phyloP scores from a whole-genome alignment of 176 grass and related monocot species.

The Bromus sterilis region DNA sequence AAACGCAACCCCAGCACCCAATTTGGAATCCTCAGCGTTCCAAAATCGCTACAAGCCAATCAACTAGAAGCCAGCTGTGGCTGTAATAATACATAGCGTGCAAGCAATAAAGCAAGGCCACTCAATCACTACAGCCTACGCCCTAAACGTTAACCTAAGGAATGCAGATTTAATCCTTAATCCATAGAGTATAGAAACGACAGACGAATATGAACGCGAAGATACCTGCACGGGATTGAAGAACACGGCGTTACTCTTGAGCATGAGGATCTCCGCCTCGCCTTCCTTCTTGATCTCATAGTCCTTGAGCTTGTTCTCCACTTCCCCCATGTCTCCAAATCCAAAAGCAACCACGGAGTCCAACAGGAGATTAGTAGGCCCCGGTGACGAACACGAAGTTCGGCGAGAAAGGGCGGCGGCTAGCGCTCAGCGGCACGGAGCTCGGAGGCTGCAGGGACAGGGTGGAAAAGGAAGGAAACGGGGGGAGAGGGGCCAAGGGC shows the following conservation, averaged over 20 bases:
- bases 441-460: not conserved
- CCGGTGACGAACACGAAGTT: not conserved
- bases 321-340: conserved; percentile 48
- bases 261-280: conserved; percentile 85
- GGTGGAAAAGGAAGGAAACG: not conserved
- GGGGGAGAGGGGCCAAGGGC: too few species aligned
- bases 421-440: not conserved
- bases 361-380: not conserved
- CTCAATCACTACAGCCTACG: not conserved
- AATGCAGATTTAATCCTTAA: not conserved
- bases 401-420: not conserved
- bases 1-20: not conserved
- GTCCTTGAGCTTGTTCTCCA: conserved; percentile 50
- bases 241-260: conserved; percentile 72
- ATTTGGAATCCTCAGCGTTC: not conserved
- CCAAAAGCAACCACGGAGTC: not conserved
- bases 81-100: not conserved
- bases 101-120: not conserved
- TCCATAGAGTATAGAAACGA: not conserved
- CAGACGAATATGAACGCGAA: not conserved
- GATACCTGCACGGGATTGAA: conserved; percentile 83
- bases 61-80: not conserved
- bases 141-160: not conserved
- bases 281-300: conserved; percentile 76
- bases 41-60: not conserved